Evolutionary conservation across 257 asterid species (phyloP), one percentile per base, ranked within the genome.

Genomic region (Penstemon davidsonii): DNA sequence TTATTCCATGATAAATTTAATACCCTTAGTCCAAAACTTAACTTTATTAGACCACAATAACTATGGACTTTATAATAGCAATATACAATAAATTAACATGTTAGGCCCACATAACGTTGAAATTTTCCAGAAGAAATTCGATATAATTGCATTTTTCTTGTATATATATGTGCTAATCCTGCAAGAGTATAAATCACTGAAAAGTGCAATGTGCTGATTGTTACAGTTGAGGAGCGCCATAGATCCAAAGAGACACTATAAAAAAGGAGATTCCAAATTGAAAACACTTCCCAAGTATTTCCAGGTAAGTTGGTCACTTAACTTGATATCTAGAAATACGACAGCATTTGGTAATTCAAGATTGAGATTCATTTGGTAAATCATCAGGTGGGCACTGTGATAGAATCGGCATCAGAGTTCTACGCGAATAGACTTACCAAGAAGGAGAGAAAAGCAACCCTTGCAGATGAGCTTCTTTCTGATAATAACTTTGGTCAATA

Each of bases 381-480:
- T 51, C 56, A 73, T 67, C 85, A 93, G 99, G 91, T 90, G 57
- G 99, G 97, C n/a, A 88, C 97, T 61, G 95, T 88, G 62, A 76
- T 93, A 65, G 96, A 87, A 76, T 75, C 97, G 1, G 75, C 96
- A 19, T 62, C 90, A 0, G 99, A 93, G 76, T 93, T 80, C 85
- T 87, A 74, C 69, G 41, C 83, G 0, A 81, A 91, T 44, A 82
- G 99, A 82, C 96, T 90, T 68, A 82, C 97, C 50, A 93, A 90
- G 81, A 88, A 87, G 89, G 97, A 90, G 85, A 88, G 96, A 52
- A 93, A 88, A 81, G 55, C 87, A 38, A 84, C 89, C 61, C 78
- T 90, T 62, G 94, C 99, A 12, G 99, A 93, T 59, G 99, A 90
- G 89, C 77, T 90, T 49, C 89, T 93, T 61, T 82, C 95, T 46